Percentiles rank a stretch among this genome's conserved stretches.
phyloP scores from a whole-genome alignment of 352 stramenopile genomes.

The Blastocystis sp. region DNA sequence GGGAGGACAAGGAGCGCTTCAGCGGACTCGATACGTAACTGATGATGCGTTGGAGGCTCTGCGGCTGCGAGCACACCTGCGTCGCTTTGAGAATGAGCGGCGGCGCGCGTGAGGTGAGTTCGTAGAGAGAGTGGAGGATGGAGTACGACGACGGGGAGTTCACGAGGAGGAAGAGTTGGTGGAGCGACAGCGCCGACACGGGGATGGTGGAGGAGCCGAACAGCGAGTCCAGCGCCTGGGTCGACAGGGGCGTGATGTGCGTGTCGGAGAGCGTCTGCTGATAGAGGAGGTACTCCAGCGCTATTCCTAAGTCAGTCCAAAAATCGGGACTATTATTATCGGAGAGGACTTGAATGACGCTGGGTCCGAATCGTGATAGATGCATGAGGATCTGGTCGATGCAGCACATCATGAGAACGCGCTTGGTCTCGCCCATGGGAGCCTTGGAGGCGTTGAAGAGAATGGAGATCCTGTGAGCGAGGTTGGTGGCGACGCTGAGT shows the following conservation, averaged over 20 bases:
- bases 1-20: neutral
- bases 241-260: neutral
- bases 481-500: neutral
- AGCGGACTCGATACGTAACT: neutral
- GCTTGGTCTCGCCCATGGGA: neutral
- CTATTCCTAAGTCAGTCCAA: neutral
- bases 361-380: neutral
- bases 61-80: neutral
- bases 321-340: neutral
- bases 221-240: constrained; percentile 17
- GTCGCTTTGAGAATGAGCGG: neutral
- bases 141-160: constrained; percentile 11
- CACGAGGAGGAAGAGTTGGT: constrained; percentile 14
- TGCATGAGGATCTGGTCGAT: neutral
- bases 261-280: neutral
- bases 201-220: constrained; percentile 9
- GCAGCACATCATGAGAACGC: neutral
- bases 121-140: neutral
- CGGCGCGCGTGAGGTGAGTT: neutral
- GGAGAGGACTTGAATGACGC: neutral
- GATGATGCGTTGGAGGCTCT: constrained; percentile 1
- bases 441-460: neutral
- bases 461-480: neutral
- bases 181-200: neutral
- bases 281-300: neutral